These are phyloP conservation scores for Hansenula lynferdii DNA, from an alignment of 1,139 yeast species.

Conservation along the genomic window DNA sequence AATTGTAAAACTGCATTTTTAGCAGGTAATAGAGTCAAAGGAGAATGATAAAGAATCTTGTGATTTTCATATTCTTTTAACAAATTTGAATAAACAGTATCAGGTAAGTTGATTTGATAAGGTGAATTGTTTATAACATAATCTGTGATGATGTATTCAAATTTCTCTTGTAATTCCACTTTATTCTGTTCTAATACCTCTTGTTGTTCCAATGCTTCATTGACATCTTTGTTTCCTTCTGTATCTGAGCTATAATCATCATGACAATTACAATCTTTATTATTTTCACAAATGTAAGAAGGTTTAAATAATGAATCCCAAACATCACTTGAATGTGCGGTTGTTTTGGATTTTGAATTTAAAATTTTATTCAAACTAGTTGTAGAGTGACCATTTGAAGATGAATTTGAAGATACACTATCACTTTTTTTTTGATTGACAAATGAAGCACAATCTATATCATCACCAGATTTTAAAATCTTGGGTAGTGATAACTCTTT, in stretches of 20 bases:
- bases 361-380: too few relatives aligned
- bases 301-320: slow-evolving; percentile 22
- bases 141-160: slow-evolving; percentile 26
- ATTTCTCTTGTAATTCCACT: slow-evolving; percentile 24
- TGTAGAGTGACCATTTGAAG: too few relatives aligned
- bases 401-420: too few relatives aligned
- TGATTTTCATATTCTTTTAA: slow-evolving; percentile 25
- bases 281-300: slow-evolving; percentile 13
- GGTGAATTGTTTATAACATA: slow-evolving; percentile 34
- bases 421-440: too few relatives aligned
- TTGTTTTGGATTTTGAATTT: too few relatives aligned
- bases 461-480: slow-evolving; percentile 15
- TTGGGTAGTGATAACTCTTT: slow-evolving; percentile 8
- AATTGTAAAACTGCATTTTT: slow-evolving; percentile 39
- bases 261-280: slow-evolving; percentile 12
- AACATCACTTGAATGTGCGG: too few relatives aligned
- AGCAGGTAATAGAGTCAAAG: slow-evolving; percentile 35
- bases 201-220: slow-evolving; percentile 11
- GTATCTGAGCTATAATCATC: background rate
- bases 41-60: slow-evolving; percentile 32
- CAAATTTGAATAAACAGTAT: slow-evolving; percentile 30
- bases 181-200: slow-evolving; percentile 23
- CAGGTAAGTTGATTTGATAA: slow-evolving; percentile 41
- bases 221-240: slow-evolving; percentile 11
- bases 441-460: slow-evolving; percentile 20